A percentile compares a stretch with the other conserved stretches of the same genome.
Evolutionary conservation across 2,329 filamentous ascomycete genomes (phyloP).

Genomic region (Monosporascus sp.): DNA sequence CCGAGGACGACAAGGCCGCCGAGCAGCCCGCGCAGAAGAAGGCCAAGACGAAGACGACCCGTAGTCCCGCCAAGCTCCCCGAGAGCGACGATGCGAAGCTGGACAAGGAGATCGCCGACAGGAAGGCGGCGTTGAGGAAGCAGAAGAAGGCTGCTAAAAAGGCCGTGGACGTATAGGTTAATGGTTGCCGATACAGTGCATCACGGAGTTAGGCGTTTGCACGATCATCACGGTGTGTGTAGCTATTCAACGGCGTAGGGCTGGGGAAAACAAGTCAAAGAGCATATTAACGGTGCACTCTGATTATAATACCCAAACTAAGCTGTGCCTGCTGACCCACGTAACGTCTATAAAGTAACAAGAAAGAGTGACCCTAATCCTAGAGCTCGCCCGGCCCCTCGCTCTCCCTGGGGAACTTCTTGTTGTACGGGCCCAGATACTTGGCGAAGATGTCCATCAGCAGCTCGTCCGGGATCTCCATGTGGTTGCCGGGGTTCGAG

Average conservation of each 20-base stretch:
- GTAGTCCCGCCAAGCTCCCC: conserved; percentile 20
- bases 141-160: conserved; percentile 54
- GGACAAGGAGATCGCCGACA: conserved; percentile 54
- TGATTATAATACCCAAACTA: conserved; percentile 3
- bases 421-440: conserved; percentile 56
- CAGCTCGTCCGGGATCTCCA: conserved; percentile 66
- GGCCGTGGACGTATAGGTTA: conserved; percentile 38
- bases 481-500: conserved; percentile 71
- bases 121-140: conserved; percentile 53
- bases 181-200: conserved; percentile 9
- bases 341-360: neutral
- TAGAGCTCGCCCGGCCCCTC: conserved; percentile 34
- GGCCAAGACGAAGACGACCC: conserved; percentile 17
- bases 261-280: conserved; percentile 4
- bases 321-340: neutral
- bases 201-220: conserved; percentile 11
- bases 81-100: conserved; percentile 48
- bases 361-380: conserved; percentile 1
- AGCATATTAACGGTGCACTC: conserved; percentile 1
- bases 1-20: conserved; percentile 35
- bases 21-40: conserved; percentile 29
- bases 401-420: conserved; percentile 27
- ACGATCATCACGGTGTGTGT: conserved; percentile 8
- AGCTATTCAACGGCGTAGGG: conserved; percentile 11
- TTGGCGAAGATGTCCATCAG: conserved; percentile 61